A percentile compares a stretch with the other conserved stretches of the same genome.
Evolutionary conservation across 1,284 basidiomycete genomes (phyloP).

Genomic region (Sphagnurus paluster): DNA sequence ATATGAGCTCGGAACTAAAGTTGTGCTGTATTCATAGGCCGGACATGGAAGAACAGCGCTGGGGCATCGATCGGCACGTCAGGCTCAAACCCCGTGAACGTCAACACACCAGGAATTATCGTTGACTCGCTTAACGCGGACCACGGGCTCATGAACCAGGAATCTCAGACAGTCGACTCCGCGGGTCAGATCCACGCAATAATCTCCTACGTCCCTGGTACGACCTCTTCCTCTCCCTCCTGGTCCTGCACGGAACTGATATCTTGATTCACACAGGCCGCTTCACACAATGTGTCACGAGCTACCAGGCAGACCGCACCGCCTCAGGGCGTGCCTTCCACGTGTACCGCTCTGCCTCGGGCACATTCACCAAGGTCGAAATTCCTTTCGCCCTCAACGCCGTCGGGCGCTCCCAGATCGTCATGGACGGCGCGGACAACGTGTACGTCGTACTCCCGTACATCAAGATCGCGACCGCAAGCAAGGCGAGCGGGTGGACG

Average conservation of each 20-base stretch:
- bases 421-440: conserved; percentile 38
- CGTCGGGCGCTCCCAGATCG: conserved; percentile 44
- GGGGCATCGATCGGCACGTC: conserved; percentile 36
- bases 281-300: conserved; percentile 42
- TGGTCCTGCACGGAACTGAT: background rate
- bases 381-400: conserved; percentile 41
- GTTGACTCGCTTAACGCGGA: conserved; percentile 40
- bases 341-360: conserved; percentile 36
- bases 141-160: conserved; percentile 47
- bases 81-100: conserved; percentile 37
- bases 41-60: conserved; percentile 42
- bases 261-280: conserved; percentile 27
- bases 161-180: conserved; percentile 43
- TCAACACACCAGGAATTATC: conserved; percentile 43
- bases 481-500: conserved; percentile 40
- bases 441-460: conserved; percentile 41
- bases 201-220: conserved; percentile 45
- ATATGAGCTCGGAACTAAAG: background rate
- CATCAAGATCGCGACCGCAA: conserved; percentile 40
- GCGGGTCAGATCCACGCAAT: conserved; percentile 39
- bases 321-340: conserved; percentile 39
- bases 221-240: background rate
- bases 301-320: conserved; percentile 36
- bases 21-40: conserved; percentile 26
- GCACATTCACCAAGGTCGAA: conserved; percentile 41